Percentiles rank a stretch among this genome's conserved stretches.
These are phyloP conservation scores for Pisolithus microcarpus DNA, from an alignment of 768 basidiomycete species.

Conservation along the genomic window DNA sequence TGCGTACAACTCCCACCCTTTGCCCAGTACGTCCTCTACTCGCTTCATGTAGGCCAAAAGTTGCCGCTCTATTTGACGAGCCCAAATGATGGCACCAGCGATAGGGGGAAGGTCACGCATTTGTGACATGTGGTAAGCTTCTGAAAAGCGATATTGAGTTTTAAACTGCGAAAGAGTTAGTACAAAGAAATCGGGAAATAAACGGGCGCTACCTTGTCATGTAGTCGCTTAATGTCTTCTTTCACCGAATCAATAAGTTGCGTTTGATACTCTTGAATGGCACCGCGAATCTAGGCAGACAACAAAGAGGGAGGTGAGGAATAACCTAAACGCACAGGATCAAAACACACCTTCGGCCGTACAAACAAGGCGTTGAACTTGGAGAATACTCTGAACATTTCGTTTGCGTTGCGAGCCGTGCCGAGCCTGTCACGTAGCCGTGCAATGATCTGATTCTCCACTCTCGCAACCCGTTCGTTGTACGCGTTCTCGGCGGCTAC, in stretches of 20 bases:
- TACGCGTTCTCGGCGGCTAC: conserved; percentile 95
- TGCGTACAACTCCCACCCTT: conserved; percentile 99
- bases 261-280: conserved; percentile 98
- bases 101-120: conserved; percentile 99
- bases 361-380: conserved; percentile 98
- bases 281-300: conserved; percentile 74
- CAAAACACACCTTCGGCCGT: conserved; percentile 69
- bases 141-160: conserved; percentile 90
- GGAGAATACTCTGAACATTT: conserved; percentile 99
- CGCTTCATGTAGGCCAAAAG: conserved; percentile 97
- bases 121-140: conserved; percentile 97
- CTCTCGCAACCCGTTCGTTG: conserved; percentile 93
- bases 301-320: neutral
- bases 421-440: conserved; percentile 85
- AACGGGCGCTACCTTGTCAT: conserved; percentile 63
- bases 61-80: conserved; percentile 96
- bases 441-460: conserved; percentile 98
- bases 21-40: conserved; percentile 95
- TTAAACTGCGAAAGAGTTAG: conserved; percentile 58
- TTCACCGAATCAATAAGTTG: conserved; percentile 98
- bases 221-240: conserved; percentile 91
- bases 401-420: conserved; percentile 94
- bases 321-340: neutral
- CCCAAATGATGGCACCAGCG: conserved; percentile 97
- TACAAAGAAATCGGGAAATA: neutral